A percentile compares a stretch with the other conserved stretches of the same genome.
These are phyloP conservation scores for Eimeria sp. DNA, from an alignment of 169 alveolate genomes.

Conservation along the genomic window DNA sequence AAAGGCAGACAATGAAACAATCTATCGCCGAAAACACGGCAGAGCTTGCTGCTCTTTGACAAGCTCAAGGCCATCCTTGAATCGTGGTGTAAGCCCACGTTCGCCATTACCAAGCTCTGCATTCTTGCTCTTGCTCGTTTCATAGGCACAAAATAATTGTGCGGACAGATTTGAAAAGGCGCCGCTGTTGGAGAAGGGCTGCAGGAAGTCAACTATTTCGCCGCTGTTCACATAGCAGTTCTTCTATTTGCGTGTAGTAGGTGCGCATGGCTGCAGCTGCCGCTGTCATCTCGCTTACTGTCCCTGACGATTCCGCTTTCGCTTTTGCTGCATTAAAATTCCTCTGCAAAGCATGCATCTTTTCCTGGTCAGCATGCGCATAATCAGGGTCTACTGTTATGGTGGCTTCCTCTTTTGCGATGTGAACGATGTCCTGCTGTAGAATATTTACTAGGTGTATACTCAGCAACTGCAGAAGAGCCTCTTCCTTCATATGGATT, in stretches of 20 bases:
- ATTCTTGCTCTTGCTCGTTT: background rate
- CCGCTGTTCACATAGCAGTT: background rate
- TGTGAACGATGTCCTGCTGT: background rate
- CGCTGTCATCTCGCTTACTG: background rate
- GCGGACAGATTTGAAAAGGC: background rate
- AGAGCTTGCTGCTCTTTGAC: background rate
- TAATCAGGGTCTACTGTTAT: background rate
- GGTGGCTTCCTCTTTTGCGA: background rate
- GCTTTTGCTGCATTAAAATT: background rate
- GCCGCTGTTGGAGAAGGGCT: background rate
- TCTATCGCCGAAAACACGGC: background rate
- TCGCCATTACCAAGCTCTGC: background rate
- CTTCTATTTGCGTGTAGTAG: background rate
- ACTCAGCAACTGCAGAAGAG: constrained; percentile 7
- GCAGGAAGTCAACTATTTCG: background rate
- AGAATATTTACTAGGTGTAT: background rate
- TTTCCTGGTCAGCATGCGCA: background rate
- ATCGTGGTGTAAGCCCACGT: background rate
- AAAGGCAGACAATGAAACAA: background rate
- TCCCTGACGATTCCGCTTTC: background rate
- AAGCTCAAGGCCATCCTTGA: background rate
- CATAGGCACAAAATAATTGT: background rate
- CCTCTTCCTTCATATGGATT: background rate
- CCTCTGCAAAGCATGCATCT: background rate
- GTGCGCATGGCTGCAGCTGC: constrained; percentile 33